A percentile compares a stretch with the other conserved stretches of the same genome.
These are phyloP conservation scores for Malassezia furfur DNA, from an alignment of 1,284 basidiomycete genomes.

Conservation along the genomic window DNA sequence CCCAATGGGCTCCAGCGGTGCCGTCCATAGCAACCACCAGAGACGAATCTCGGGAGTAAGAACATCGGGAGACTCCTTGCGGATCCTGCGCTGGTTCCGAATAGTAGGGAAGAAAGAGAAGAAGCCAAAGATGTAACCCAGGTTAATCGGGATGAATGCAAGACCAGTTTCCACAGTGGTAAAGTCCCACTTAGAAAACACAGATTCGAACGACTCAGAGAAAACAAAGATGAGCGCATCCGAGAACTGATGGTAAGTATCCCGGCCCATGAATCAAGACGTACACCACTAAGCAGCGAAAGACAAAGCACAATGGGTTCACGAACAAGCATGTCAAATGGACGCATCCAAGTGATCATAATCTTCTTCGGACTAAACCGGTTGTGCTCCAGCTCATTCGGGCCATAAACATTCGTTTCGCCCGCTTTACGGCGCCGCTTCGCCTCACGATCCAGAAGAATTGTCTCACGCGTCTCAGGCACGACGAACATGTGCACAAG, in stretches of 20 bases:
- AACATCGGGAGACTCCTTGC: slow-evolving; percentile 32
- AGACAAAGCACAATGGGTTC: slow-evolving; percentile 51
- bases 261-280: not conserved
- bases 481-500: slow-evolving; percentile 49
- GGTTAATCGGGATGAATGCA: slow-evolving; percentile 48
- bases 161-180: slow-evolving; percentile 43
- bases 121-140: slow-evolving; percentile 50
- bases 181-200: slow-evolving; percentile 51
- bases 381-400: slow-evolving; percentile 48
- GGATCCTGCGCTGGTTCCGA: slow-evolving; percentile 30
- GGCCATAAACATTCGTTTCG: slow-evolving; percentile 49
- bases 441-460: slow-evolving; percentile 50
- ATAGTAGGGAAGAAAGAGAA: slow-evolving; percentile 48
- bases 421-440: slow-evolving; percentile 44
- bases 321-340: slow-evolving; percentile 47
- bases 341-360: slow-evolving; percentile 45
- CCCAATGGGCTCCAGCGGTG: slow-evolving; percentile 50
- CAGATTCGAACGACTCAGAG: slow-evolving; percentile 49
- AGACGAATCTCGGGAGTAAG: slow-evolving; percentile 49
- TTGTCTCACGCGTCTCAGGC: slow-evolving; percentile 49
- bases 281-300: slow-evolving; percentile 48
- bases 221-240: slow-evolving; percentile 51
- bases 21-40: slow-evolving; percentile 47
- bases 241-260: slow-evolving; percentile 32
- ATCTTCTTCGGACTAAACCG: slow-evolving; percentile 48